Conservation (phyloP, 2,329 filamentous ascomycete genomes). For the Neospermospora avenae region DNA sequence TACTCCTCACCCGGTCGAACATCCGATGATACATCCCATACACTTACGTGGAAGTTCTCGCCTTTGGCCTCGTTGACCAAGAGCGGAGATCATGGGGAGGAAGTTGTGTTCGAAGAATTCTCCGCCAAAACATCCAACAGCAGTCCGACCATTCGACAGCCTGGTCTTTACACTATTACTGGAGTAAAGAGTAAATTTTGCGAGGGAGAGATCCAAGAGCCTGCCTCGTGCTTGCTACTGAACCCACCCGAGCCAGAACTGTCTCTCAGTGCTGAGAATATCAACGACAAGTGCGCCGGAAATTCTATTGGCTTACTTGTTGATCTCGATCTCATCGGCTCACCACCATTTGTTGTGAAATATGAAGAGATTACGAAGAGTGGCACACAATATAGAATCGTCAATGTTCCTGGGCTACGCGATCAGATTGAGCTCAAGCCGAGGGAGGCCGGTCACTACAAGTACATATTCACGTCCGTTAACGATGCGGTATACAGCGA, state of each 20-base stretch:
- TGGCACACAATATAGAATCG: slow-evolving; percentile 42
- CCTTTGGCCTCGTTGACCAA: slow-evolving; percentile 66
- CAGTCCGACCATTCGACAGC: slow-evolving; percentile 65
- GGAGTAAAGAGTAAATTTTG: slow-evolving; percentile 79
- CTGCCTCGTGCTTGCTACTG: slow-evolving; percentile 85
- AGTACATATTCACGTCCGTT: slow-evolving; percentile 79
- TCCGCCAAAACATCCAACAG: slow-evolving; percentile 60
- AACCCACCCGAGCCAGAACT: slow-evolving; percentile 88
- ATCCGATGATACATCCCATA: slow-evolving; percentile 63
- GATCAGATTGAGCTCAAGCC: slow-evolving; percentile 85
- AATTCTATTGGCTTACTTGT: slow-evolving; percentile 89
- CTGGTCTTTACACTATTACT: slow-evolving; percentile 83
- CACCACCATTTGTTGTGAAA: slow-evolving; percentile 80
- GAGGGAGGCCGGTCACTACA: slow-evolving; percentile 76
- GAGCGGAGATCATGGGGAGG: slow-evolving; percentile 65
- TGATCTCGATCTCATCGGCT: slow-evolving; percentile 85
- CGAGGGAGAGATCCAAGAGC: slow-evolving; percentile 84
- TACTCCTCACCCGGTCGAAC: slow-evolving; percentile 61
- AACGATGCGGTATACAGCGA: slow-evolving; percentile 77
- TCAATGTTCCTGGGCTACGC: slow-evolving; percentile 66
- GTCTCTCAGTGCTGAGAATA: slow-evolving; percentile 70
- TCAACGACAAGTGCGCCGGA: slow-evolving; percentile 92
- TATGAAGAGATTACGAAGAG: slow-evolving; percentile 69
- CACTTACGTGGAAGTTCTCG: slow-evolving; percentile 78
- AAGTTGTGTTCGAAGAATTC: slow-evolving; percentile 55